Percentiles rank a stretch among this genome's conserved stretches.
These are phyloP conservation scores for Scortechinia acanthostroma DNA, from an alignment of 2,329 filamentous ascomycete species.

Conservation along the genomic window DNA sequence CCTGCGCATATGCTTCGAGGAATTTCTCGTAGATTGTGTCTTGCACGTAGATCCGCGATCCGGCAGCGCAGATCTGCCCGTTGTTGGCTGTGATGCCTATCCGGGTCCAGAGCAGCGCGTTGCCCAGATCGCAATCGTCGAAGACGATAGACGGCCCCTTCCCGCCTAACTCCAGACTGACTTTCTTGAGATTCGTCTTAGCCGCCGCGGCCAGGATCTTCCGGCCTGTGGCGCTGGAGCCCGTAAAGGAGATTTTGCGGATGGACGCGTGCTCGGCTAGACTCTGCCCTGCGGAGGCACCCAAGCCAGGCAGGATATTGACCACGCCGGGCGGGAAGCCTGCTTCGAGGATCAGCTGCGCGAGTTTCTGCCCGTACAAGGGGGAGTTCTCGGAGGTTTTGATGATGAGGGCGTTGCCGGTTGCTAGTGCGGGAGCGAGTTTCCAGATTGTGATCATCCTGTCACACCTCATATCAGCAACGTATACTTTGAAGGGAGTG, in stretches of 20 bases:
- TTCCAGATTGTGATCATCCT: conserved; percentile 25
- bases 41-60: conserved; percentile 65
- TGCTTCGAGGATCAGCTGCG: conserved; percentile 24
- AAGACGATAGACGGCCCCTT: conserved; percentile 63
- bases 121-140: conserved; percentile 56
- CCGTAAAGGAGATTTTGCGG: conserved; percentile 66
- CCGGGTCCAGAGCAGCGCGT: conserved; percentile 34
- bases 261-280: conserved; percentile 42
- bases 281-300: conserved; percentile 15
- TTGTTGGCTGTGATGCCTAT: conserved; percentile 59
- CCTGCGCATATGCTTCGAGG: conserved; percentile 42
- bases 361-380: conserved; percentile 21
- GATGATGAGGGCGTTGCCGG: conserved; percentile 32
- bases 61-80: conserved; percentile 71
- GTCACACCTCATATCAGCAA: no score
- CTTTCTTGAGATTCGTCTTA: conserved; percentile 57
- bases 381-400: conserved; percentile 35
- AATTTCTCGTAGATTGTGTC: conserved; percentile 50
- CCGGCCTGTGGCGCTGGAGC: conserved; percentile 57
- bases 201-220: conserved; percentile 59
- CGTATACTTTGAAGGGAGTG: not conserved
- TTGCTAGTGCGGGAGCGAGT: conserved; percentile 28
- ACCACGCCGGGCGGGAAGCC: conserved; percentile 34
- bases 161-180: conserved; percentile 68
- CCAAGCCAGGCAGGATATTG: conserved; percentile 22